phyloP scores from a whole-genome alignment of 768 basidiomycete genomes.

The Aureoboletus auriporus region DNA sequence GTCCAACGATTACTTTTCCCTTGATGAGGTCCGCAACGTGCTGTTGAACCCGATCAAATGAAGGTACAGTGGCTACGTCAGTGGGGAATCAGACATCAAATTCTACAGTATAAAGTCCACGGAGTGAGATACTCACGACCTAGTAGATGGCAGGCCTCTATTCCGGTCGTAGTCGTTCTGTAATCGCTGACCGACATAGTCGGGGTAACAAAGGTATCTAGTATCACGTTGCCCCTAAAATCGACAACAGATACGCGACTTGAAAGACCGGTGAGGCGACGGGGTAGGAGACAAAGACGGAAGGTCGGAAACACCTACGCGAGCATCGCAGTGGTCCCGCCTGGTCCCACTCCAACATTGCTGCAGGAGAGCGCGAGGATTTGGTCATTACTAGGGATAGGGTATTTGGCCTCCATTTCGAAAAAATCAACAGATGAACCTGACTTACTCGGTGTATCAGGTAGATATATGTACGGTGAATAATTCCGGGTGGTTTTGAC shows the following conservation, averaged over 20 bases:
- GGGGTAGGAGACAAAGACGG: background rate
- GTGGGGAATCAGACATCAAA: slow-evolving; percentile 1
- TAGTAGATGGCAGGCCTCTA: slow-evolving; percentile 38
- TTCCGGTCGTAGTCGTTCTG: slow-evolving; percentile 61
- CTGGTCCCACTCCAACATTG: slow-evolving; percentile 76
- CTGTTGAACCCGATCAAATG: slow-evolving; percentile 64
- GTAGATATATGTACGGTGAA: slow-evolving; percentile 24
- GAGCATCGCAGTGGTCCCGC: slow-evolving; percentile 77
- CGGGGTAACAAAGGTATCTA: slow-evolving; percentile 65
- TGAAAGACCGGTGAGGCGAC: slow-evolving; percentile 8
- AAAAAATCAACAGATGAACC: slow-evolving; percentile 9
- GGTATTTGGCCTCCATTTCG: slow-evolving; percentile 31
- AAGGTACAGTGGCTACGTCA: slow-evolving; percentile 35
- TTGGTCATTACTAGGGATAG: slow-evolving; percentile 37
- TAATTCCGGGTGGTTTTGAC: slow-evolving; percentile 11
- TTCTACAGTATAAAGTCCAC: background rate
- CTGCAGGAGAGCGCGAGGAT: slow-evolving; percentile 60
- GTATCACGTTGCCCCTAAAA: slow-evolving; percentile 52
- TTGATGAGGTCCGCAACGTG: slow-evolving; percentile 61
- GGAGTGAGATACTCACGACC: slow-evolving; percentile 29
- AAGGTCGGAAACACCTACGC: slow-evolving; percentile 49
- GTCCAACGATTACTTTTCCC: slow-evolving; percentile 71
- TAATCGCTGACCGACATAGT: slow-evolving; percentile 70
- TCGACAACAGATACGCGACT: slow-evolving; percentile 55
- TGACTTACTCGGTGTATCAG: slow-evolving; percentile 15